A percentile compares a stretch with the other conserved stretches of the same genome.
These are phyloP conservation scores for Saturnispora hagleri DNA, from an alignment of 805 yeast genomes.

Conservation along the genomic window DNA sequence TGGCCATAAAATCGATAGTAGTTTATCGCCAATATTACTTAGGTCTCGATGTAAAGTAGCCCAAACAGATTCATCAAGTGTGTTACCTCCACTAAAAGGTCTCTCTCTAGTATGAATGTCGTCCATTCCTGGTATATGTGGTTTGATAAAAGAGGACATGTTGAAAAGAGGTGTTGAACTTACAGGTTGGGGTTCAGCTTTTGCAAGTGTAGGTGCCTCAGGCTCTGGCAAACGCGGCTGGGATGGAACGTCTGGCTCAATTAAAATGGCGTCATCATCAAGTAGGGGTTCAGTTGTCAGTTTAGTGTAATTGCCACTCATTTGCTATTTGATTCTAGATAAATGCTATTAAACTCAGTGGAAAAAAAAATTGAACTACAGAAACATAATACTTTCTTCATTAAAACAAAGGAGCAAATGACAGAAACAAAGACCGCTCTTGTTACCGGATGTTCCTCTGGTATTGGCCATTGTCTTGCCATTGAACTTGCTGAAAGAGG, in stretches of 20 bases:
- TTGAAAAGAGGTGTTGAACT: conserved; percentile 16
- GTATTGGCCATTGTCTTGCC: conserved; percentile 45
- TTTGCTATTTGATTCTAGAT: not conserved
- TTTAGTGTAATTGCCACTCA: not conserved
- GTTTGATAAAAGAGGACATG: conserved; percentile 29
- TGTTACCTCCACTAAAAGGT: conserved; percentile 49
- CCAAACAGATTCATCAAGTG: conserved; percentile 47
- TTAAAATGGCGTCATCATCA: conserved; percentile 27
- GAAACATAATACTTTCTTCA: not conserved
- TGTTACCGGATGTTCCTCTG: conserved; percentile 52
- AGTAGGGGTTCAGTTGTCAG: not conserved
- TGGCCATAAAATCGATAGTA: conserved; percentile 31
- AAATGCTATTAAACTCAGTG: not conserved
- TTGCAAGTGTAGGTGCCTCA: not conserved
- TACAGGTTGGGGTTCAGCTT: not conserved
- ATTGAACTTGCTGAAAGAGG: conserved; percentile 35
- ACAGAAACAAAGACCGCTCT: conserved; percentile 30
- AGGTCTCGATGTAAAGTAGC: conserved; percentile 35
- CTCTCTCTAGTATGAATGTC: conserved; percentile 33
- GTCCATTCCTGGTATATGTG: conserved; percentile 18
- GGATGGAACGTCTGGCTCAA: conserved; percentile 26
- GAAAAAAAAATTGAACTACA: not conserved
- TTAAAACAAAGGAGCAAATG: not conserved
- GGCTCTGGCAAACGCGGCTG: not conserved
- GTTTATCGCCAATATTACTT: conserved; percentile 27